Percentiles rank a stretch among this genome's conserved stretches.
phyloP scores from a whole-genome alignment of 139 green algal species.

The Penium margaritaceum region DNA sequence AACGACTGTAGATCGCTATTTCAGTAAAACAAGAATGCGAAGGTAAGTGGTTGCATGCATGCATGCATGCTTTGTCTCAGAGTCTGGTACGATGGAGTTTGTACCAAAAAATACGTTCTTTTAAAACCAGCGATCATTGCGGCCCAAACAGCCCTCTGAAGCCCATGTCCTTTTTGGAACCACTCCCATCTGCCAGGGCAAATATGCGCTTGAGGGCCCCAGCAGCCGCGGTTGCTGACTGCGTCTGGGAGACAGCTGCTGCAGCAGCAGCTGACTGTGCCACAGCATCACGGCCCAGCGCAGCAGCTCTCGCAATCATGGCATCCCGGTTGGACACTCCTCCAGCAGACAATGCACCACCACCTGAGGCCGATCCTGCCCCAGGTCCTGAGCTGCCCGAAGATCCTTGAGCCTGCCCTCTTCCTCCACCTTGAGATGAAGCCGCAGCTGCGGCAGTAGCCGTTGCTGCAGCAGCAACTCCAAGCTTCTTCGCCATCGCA shows the following conservation, averaged over 20 bases:
- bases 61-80: too few relatives aligned
- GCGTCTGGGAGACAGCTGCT: constrained; percentile 24
- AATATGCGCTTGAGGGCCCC: constrained; percentile 40
- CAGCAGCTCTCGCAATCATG: constrained; percentile 35
- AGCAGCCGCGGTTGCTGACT: too few relatives aligned
- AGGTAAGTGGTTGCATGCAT: too few relatives aligned
- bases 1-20: too few relatives aligned
- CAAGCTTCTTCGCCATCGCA: not conserved
- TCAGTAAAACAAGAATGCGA: too few relatives aligned
- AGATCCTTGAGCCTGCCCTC: too few relatives aligned
- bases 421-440: too few relatives aligned
- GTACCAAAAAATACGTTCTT: too few relatives aligned
- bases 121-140: too few relatives aligned
- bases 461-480: not conserved
- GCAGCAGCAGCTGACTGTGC: constrained; percentile 36
- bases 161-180: constrained; percentile 27
- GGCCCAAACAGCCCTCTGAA: constrained; percentile 43
- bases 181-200: constrained; percentile 28
- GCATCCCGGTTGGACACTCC: constrained; percentile 21
- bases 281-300: constrained; percentile 28
- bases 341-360: not conserved
- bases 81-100: too few relatives aligned
- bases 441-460: not conserved
- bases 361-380: too few relatives aligned
- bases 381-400: too few relatives aligned